A percentile compares a stretch with the other conserved stretches of the same genome.
These are phyloP conservation scores for Polygonum maritimum DNA, from an alignment of 148 eudicot species.

Conservation along the genomic window DNA sequence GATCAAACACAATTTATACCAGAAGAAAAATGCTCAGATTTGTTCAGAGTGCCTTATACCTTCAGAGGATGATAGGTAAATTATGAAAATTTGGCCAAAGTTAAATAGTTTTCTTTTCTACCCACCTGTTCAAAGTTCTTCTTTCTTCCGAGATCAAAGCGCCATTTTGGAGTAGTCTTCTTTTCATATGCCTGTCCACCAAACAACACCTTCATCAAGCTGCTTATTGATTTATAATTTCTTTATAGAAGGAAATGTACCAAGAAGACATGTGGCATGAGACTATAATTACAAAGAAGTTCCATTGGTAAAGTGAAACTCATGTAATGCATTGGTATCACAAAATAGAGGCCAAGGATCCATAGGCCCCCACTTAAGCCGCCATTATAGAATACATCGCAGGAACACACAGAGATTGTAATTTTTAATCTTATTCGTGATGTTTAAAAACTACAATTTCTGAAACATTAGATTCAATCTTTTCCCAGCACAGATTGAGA, in stretches of 20 bases:
- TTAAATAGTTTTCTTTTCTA: background rate
- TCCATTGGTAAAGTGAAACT: background rate
- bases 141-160: conserved; percentile 85
- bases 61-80: too few relatives aligned
- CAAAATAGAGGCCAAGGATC: background rate
- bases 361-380: background rate
- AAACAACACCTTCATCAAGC: background rate
- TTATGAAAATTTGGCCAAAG: background rate
- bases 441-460: background rate
- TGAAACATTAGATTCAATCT: background rate
- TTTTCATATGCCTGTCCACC: conserved; percentile 80
- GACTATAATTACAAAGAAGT: background rate
- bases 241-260: background rate
- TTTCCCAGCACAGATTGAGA: background rate
- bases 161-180: conserved; percentile 83
- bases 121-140: conserved; percentile 92
- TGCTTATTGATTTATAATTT: background rate
- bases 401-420: background rate
- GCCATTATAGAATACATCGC: background rate
- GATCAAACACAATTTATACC: background rate
- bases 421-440: background rate
- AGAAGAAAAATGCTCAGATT: background rate
- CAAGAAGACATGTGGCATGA: background rate
- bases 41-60: too few relatives aligned
- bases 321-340: background rate